phyloP scores from a whole-genome alignment of 495 filamentous ascomycete species.

The Penicillium samsonianum region DNA sequence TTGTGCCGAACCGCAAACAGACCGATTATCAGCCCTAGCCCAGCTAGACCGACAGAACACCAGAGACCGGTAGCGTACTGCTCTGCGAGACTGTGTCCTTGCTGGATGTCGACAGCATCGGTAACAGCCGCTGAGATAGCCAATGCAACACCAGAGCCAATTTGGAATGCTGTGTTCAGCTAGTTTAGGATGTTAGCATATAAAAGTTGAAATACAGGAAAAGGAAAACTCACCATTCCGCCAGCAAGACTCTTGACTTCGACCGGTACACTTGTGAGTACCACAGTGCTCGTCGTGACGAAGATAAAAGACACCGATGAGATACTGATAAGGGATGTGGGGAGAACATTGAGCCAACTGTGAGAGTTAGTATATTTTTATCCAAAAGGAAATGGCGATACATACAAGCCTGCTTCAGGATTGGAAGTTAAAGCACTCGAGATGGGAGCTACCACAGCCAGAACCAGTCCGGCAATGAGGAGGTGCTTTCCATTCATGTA shows the following conservation, averaged over 20 bases:
- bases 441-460: conserved; percentile 36
- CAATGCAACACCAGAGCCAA: conserved; percentile 39
- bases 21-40: conserved; percentile 33
- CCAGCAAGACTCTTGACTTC: conserved; percentile 39
- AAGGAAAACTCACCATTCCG: conserved; percentile 31
- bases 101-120: conserved; percentile 35
- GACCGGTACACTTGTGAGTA: conserved; percentile 38
- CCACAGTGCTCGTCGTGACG: conserved; percentile 39
- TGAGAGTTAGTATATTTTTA: conserved; percentile 12
- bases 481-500: conserved; percentile 41
- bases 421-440: conserved; percentile 35
- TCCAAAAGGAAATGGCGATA: neutral
- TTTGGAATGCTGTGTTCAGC: conserved; percentile 45
- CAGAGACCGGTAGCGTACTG: conserved; percentile 42
- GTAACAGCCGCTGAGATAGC: conserved; percentile 42
- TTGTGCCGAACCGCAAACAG: conserved; percentile 30
- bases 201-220: neutral
- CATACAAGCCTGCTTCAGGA: conserved; percentile 32
- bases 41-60: conserved; percentile 38
- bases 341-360: conserved; percentile 41
- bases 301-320: conserved; percentile 42
- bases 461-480: conserved; percentile 31
- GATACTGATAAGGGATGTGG: conserved; percentile 40
- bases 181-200: conserved; percentile 13
- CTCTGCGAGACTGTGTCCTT: conserved; percentile 32